Conservation (phyloP, 108 stramenopile species). For the Heterococcus sp. region DNA sequence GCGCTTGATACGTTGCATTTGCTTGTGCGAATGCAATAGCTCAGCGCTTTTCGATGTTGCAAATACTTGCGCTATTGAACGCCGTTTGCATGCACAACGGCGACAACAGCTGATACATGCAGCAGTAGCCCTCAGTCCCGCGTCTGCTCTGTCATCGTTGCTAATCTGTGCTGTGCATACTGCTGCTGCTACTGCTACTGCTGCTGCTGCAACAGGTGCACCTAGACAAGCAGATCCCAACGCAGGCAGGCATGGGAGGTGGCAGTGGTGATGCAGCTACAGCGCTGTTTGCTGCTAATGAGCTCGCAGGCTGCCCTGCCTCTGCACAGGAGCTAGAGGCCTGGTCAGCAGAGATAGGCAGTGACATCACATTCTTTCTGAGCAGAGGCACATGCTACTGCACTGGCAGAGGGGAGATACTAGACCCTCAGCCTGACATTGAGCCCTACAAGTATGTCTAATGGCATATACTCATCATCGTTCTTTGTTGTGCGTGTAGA, state of each 20-base stretch:
- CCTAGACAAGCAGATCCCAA: constrained; percentile 79
- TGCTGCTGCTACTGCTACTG: background rate
- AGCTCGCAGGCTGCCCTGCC: constrained; percentile 78
- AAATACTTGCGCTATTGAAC: background rate
- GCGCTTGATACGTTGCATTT: background rate
- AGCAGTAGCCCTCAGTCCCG: too few relatives aligned
- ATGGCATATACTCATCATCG: too few relatives aligned
- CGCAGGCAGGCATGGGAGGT: constrained; percentile 90
- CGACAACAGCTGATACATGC: too few relatives aligned
- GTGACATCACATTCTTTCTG: constrained; percentile 92
- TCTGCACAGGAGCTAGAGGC: constrained; percentile 76
- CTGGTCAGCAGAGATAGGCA: constrained; percentile 85
- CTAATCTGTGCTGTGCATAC: too few relatives aligned
- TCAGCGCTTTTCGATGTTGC: too few relatives aligned
- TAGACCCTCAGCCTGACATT: constrained; percentile 67
- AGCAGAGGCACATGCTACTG: constrained; percentile 88
- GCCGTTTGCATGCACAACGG: background rate
- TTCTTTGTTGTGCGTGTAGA: too few relatives aligned
- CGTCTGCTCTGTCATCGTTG: too few relatives aligned
- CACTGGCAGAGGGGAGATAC: constrained; percentile 88
- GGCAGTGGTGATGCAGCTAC: constrained; percentile 90
- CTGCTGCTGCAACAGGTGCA: constrained; percentile 59
- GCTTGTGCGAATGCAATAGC: too few relatives aligned
- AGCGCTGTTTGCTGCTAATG: constrained; percentile 87
- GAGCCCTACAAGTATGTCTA: background rate